Percentiles rank a stretch among this genome's conserved stretches.
Evolutionary conservation across 108 stramenopile species (phyloP).

Genomic region (Fragilaria crotonensis): DNA sequence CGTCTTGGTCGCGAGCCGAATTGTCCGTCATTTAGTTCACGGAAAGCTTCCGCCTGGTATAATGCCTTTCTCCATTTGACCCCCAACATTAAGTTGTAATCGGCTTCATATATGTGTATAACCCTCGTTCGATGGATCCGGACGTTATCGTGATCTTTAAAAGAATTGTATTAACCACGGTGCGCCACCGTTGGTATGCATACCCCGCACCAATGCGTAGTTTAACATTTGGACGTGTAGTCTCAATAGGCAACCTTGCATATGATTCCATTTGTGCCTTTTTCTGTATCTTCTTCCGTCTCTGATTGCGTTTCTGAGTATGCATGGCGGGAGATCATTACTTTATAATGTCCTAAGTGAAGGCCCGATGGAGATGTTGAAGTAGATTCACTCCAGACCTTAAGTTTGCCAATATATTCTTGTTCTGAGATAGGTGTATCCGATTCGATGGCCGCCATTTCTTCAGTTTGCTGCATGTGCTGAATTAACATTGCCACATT

Average conservation of each 20-base stretch:
- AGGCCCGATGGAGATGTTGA: not conserved
- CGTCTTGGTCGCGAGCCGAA: slow-evolving; percentile 5
- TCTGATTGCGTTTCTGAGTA: too few species aligned
- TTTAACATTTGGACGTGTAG: not conserved
- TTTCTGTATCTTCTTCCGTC: too few species aligned
- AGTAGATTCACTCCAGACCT: not conserved
- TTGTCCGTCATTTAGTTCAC: not conserved
- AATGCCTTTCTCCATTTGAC: not conserved
- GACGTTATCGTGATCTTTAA: not conserved
- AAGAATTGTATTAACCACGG: slow-evolving; percentile 1
- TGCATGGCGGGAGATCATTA: too few species aligned
- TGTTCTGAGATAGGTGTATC: not conserved
- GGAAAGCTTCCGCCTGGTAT: not conserved
- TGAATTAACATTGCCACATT: not conserved
- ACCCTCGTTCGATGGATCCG: slow-evolving; percentile 6
- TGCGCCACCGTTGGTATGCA: not conserved
- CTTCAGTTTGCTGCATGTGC: not conserved
- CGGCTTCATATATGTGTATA: slow-evolving; percentile 11
- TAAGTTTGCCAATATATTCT: not conserved
- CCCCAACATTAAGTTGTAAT: not conserved
- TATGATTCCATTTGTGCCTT: not conserved
- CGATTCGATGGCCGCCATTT: not conserved
- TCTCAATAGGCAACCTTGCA: not conserved
- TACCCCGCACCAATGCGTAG: not conserved
- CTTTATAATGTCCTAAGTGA: too few species aligned